Evolutionary conservation across 768 basidiomycete genomes (phyloP), one percentile per base, ranked within the genome.

Genomic region (Pleurotus cornucopiae): DNA sequence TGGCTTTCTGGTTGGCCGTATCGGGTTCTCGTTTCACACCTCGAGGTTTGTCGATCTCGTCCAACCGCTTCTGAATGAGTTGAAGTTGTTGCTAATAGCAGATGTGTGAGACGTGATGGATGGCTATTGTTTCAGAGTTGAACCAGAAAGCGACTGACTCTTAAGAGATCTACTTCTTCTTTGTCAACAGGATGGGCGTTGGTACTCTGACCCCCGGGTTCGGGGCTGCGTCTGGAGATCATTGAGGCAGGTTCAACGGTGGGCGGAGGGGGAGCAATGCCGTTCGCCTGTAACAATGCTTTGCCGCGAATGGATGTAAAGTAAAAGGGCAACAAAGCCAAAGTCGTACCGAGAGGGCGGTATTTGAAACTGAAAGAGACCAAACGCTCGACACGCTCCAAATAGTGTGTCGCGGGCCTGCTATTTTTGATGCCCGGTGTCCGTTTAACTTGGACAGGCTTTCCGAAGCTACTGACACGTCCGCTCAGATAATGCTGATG

Each of bases 321-420:
- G 23, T 14, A 14, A 7, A 48, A 25, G 11, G 21, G 25, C 21
- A 6, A 20, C 4, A 2, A 47, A 23, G 46, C 2, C 13, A 9
- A 47, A 6, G 16, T 54, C 61, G 49, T 14, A 62, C 66, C 63
- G 3, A 66, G 57, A 2, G 66, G 60, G 38, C 61, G 43, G 39
- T 63, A 63, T 16, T 51, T 58, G 54, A 63, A 63, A 13, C 56
- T 25, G 25, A 63, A 62, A 12, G 55, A 55, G 1, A 40, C 62
- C 4, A 62, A 34, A 4, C 46, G 30, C 16, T 23, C 2, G 44
- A n/a, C 26, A 45, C 47, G 11, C 38, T 41, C 9, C 54, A 6
- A 30, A 47, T 20, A 47, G 21, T 14, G 23, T 2, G 46, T 14
- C 30, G 6, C 9, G 30, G 9, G 30, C 30, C 9, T 3, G 30